Base-by-base conservation (phyloP, 495 filamentous ascomycete species). In the Daldinia grandis region DNA sequence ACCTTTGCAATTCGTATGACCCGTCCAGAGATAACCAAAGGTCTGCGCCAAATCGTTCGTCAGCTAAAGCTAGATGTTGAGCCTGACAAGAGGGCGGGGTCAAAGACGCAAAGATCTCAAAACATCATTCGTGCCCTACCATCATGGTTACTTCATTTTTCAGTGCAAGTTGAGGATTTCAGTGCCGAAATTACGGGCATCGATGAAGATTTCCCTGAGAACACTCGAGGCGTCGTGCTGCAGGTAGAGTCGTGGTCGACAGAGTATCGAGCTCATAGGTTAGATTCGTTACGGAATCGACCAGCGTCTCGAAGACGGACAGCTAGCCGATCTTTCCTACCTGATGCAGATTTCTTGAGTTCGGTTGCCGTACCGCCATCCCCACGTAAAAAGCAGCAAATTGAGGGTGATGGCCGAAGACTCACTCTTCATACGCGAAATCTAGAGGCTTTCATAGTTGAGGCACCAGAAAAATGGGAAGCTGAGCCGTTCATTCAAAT, bases 1-100 rank as follows among this genome's bases (percentile, higher is more conserved):
- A 95, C 92, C 0, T 93, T 97, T 73, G 92, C 93, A 1, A 82
- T 96, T 28, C 95, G 93, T 64, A 91, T 99, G 87, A 90, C 97
- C 31, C 89, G 94, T 30, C 88, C 91, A 14, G 94, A 98, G 73
- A 96, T 99, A 60, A 94, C 91, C 56, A 89, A 93, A 70, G 96
- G 96, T 15, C 87, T 99, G 55, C 92, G 92, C 38, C 92, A 97
- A 77, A 97, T 98, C 64, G 85, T 97, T 17, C 87, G 89, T 38
- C 93, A 98, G 71, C 84, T 98, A 53, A 87, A 85, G 17, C 74
- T 81, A 8, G 73, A 83, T 80, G 82, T 91, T 24, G 85, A 90
- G 57, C 86, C 89, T 0, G 88, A 89, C 74, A 92, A 86, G 74
- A 80, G 81, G 40, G 77, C 75, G 0, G 76, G 76, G n/a, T 79